These are phyloP conservation scores for Boletus coccyginus DNA, from an alignment of 768 basidiomycete genomes.

Conservation along the genomic window DNA sequence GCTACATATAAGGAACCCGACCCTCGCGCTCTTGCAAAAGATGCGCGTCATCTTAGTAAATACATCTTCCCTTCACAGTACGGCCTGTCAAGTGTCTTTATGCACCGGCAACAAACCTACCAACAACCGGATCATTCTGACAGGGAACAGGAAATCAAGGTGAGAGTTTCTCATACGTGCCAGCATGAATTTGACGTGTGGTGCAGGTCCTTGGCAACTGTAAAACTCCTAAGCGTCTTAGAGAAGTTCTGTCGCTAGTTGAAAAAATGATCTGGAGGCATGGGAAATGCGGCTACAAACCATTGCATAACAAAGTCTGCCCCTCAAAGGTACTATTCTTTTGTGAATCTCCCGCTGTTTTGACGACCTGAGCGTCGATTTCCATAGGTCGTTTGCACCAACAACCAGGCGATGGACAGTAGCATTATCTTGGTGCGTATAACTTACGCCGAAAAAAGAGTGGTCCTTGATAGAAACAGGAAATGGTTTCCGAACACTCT, in stretches of 20 bases:
- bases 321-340: constrained; percentile 64
- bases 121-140: constrained; percentile 53
- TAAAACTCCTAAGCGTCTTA: constrained; percentile 77
- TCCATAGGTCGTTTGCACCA: constrained; percentile 38
- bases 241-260: constrained; percentile 47
- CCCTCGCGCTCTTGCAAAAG: constrained; percentile 42
- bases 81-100: constrained; percentile 60
- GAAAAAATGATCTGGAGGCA: constrained; percentile 68
- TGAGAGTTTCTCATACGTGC: constrained; percentile 20
- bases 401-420: constrained; percentile 49
- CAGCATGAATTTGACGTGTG: background rate
- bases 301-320: constrained; percentile 63
- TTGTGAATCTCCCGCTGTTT: background rate
- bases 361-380: background rate
- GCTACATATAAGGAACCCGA: constrained; percentile 43
- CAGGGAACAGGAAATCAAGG: constrained; percentile 71
- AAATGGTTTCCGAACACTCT: constrained; percentile 72
- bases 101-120: constrained; percentile 24
- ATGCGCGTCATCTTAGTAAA: constrained; percentile 68
- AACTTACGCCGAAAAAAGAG: background rate
- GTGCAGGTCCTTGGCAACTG: constrained; percentile 40
- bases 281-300: constrained; percentile 64
- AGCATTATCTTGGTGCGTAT: constrained; percentile 58
- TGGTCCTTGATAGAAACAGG: constrained; percentile 40
- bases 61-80: constrained; percentile 86